Percentiles rank a stretch among this genome's conserved stretches.
phyloP scores from a whole-genome alignment of 257 asterid species.

The Solanum ahanhuiri region DNA sequence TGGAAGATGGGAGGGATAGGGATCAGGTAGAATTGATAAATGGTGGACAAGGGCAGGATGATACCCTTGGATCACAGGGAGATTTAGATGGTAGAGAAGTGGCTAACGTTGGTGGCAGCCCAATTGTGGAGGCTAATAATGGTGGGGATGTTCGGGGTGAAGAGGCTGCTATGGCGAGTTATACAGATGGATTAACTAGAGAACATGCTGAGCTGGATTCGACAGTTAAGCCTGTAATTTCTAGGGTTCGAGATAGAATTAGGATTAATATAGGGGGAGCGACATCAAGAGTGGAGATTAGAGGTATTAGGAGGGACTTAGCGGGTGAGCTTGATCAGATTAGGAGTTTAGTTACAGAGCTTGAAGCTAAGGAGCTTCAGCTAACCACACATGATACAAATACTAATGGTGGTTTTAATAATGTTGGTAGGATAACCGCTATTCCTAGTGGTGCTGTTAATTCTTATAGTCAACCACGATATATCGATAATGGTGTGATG shows the following conservation, averaged over 20 bases:
- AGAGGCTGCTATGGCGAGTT: not conserved
- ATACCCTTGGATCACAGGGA: not conserved
- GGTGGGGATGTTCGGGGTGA: not conserved
- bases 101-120: not conserved
- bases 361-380: constrained; percentile 13
- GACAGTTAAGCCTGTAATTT: not conserved
- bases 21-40: not conserved
- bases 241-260: constrained; percentile 8
- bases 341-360: not conserved
- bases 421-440: not conserved
- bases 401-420: not conserved
- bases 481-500: not conserved
- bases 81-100: not conserved
- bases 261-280: not conserved
- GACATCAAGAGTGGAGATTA: constrained; percentile 4
- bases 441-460: not conserved
- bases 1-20: not conserved
- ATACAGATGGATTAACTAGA: not conserved
- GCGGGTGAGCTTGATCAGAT: constrained; percentile 14
- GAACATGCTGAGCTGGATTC: not conserved
- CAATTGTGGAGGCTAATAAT: not conserved
- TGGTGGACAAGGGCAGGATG: not conserved
- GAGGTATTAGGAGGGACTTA: constrained; percentile 3
- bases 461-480: constrained; percentile 3
- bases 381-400: not conserved